Evolutionary conservation across 148 eudicot species (phyloP).

Genomic region (Heliosperma pusillum): DNA sequence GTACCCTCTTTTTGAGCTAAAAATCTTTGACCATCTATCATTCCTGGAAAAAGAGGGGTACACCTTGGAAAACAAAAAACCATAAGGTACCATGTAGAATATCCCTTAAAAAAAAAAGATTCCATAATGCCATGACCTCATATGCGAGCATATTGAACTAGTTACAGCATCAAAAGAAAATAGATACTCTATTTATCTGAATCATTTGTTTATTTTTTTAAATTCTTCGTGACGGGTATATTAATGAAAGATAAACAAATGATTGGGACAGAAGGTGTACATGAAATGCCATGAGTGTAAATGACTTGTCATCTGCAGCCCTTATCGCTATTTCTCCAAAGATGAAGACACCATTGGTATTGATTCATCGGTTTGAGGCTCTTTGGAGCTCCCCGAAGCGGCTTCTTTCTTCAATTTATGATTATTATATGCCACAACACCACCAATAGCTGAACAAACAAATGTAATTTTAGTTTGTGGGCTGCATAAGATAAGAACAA

Average conservation of each 20-base stretch:
- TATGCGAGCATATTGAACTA: background rate
- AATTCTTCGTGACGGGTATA: too few relatives aligned
- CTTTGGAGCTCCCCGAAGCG: slow-evolving; percentile 40
- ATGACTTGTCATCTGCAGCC: slow-evolving; percentile 6
- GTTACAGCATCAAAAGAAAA: background rate
- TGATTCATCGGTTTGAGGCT: slow-evolving; percentile 35
- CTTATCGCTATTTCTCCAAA: slow-evolving; percentile 33
- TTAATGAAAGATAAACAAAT: too few relatives aligned
- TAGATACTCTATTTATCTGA: too few relatives aligned
- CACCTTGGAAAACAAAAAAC: too few relatives aligned
- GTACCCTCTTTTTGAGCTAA: too few relatives aligned
- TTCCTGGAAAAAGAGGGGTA: too few relatives aligned
- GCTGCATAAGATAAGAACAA: background rate
- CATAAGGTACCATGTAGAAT: too few relatives aligned
- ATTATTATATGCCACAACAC: slow-evolving; percentile 92
- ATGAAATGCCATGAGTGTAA: background rate
- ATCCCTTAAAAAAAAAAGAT: too few relatives aligned
- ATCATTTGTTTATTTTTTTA: too few relatives aligned
- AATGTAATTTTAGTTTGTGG: slow-evolving; percentile 11
- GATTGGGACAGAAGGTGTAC: too few relatives aligned
- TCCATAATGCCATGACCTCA: too few relatives aligned
- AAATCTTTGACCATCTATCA: too few relatives aligned
- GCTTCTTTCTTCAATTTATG: slow-evolving; percentile 82
- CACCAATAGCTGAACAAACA: slow-evolving; percentile 82
- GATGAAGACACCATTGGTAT: slow-evolving; percentile 51